Conservation (phyloP, 768 basidiomycete species). For the Boletus reticuloceps region DNA sequence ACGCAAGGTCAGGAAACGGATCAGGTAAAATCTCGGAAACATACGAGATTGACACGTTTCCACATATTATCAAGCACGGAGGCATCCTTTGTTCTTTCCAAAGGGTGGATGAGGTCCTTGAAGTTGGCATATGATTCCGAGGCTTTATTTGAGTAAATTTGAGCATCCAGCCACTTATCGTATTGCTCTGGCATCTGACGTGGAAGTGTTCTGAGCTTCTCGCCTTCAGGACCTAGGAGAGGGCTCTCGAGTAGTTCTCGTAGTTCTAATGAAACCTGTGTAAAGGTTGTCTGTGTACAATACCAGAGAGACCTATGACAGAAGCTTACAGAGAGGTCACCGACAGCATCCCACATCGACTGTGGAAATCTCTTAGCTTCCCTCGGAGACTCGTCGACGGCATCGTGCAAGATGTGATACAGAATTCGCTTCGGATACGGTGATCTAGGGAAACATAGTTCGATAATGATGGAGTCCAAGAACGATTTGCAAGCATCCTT, state of each 20-base stretch:
- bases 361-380: conserved; percentile 79
- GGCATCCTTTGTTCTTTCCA: conserved; percentile 52
- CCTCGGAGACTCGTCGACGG: conserved; percentile 67
- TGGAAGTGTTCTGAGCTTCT: conserved; percentile 47
- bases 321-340: conserved; percentile 68
- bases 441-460: conserved; percentile 72
- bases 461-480: conserved; percentile 80
- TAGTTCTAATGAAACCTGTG: conserved; percentile 62
- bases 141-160: conserved; percentile 58
- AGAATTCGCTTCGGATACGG: conserved; percentile 66
- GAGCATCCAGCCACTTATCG: conserved; percentile 68
- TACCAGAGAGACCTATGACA: conserved; percentile 40
- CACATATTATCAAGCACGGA: conserved; percentile 59
- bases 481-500: conserved; percentile 71
- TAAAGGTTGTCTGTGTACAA: not conserved
- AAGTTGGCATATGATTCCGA: conserved; percentile 48
- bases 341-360: conserved; percentile 76
- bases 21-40: conserved; percentile 12
- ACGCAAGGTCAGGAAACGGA: conserved; percentile 6
- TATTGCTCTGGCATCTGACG: conserved; percentile 60
- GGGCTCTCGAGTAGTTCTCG: conserved; percentile 63
- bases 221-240: conserved; percentile 54
- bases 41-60: conserved; percentile 58
- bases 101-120: conserved; percentile 56
- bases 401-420: conserved; percentile 65